Percentiles rank a stretch among this genome's conserved stretches.
phyloP scores from a whole-genome alignment of 768 basidiomycete genomes.

The Dentipellis fragilis region DNA sequence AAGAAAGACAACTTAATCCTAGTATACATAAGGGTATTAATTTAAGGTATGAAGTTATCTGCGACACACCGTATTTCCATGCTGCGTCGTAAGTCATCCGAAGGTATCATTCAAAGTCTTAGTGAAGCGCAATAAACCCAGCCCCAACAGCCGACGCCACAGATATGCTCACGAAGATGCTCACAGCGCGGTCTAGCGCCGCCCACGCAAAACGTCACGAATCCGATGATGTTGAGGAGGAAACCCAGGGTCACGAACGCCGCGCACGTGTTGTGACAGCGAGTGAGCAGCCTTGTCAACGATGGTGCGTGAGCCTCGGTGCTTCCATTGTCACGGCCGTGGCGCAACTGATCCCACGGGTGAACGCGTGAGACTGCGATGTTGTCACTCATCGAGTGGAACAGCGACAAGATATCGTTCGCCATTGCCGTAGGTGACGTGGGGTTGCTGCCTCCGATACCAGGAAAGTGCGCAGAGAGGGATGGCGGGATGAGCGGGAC shows the following conservation, averaged over 20 bases:
- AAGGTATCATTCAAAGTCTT: background rate
- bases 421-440: background rate
- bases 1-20: background rate
- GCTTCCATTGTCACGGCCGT: background rate
- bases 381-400: background rate
- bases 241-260: slow-evolving; percentile 8
- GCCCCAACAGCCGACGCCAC: slow-evolving; percentile 4
- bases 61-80: background rate
- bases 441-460: background rate
- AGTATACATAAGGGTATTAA: background rate
- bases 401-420: background rate
- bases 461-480: background rate
- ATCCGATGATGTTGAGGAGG: slow-evolving; percentile 5
- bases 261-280: slow-evolving; percentile 7
- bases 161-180: slow-evolving; percentile 10
- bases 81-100: background rate
- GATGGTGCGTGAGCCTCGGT: slow-evolving; percentile 4
- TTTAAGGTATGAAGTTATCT: background rate
- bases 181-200: slow-evolving; percentile 3
- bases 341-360: background rate
- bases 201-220: slow-evolving; percentile 8
- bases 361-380: background rate
- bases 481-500: background rate
- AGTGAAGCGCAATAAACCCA: slow-evolving; percentile 5
- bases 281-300: slow-evolving; percentile 7